Percentiles rank a stretch among this genome's conserved stretches.
These are phyloP conservation scores for Colletotrichum caudatum DNA, from an alignment of 2,329 filamentous ascomycete genomes.

Conservation along the genomic window DNA sequence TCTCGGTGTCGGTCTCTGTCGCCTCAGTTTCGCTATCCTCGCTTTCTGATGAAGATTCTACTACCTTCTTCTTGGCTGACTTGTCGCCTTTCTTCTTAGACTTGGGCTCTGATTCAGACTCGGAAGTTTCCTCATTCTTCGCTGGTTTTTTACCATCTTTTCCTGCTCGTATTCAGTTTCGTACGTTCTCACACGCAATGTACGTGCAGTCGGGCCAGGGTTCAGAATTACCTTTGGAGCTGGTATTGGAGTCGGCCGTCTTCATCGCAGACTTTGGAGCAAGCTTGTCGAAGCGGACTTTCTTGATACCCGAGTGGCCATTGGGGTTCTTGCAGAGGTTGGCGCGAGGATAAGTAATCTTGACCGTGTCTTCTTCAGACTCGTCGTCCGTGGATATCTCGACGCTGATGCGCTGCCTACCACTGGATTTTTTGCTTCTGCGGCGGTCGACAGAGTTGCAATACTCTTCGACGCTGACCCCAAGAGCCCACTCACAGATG, in stretches of 20 bases:
- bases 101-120: conserved; percentile 25
- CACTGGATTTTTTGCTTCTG: conserved; percentile 39
- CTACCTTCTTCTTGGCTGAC: conserved; percentile 38
- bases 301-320: conserved; percentile 49
- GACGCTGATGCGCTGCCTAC: conserved; percentile 48
- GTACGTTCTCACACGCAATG: conserved; percentile 18
- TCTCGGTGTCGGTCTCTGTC: conserved; percentile 45
- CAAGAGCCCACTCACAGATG: conserved; percentile 57
- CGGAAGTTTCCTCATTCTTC: conserved; percentile 36
- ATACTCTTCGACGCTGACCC: conserved; percentile 50
- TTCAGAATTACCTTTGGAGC: conserved; percentile 32
- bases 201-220: conserved; percentile 12
- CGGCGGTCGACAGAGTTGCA: conserved; percentile 41
- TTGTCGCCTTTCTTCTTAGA: conserved; percentile 28
- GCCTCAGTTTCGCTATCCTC: conserved; percentile 44
- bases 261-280: conserved; percentile 55
- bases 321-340: conserved; percentile 37
- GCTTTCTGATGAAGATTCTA: conserved; percentile 28
- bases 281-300: conserved; percentile 57
- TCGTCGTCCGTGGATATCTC: conserved; percentile 65
- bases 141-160: conserved; percentile 16
- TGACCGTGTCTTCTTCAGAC: conserved; percentile 61
- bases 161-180: conserved; percentile 25
- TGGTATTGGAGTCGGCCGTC: conserved; percentile 42
- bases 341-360: conserved; percentile 61